Base-by-base conservation (phyloP, 345 rosid species). In the Lumnitzera racemosa region DNA sequence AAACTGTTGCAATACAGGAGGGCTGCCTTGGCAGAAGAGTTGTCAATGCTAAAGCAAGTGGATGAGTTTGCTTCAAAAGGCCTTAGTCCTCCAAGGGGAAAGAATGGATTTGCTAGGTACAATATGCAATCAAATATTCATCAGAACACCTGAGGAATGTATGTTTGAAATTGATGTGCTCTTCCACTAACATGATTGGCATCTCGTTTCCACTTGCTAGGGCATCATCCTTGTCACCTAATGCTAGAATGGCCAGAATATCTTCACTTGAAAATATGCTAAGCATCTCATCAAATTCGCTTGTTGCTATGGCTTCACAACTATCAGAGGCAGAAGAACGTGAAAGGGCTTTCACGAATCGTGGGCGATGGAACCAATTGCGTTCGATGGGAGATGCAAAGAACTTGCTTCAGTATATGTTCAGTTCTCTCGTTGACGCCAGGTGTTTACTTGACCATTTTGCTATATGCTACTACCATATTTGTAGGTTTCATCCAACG, bases 381-480 rank as follows among this genome's bases (percentile, higher is more conserved):
- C 92, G 96, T 15, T 94, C 97, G 64, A 94, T 94, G 96, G 97
- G 85, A 70, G 97, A 94, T 70, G 97, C 99, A 14, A 94, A 94
- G 82, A 86, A 78, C 78, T 79, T 90, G 78, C 97, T 94, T 69
- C 97, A 94, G 36, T 81, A 94, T 64, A 86, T 88, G 95, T 88
- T 94, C 81, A 90, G 75, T 69, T 83, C 97, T 74, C 80, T 86
- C 51, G 89, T 81, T 52, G 97, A 90, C 71, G 59, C 88, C 61
- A 94, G 97, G 99, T 89, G 60, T 78, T 62, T 66, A 53, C 47
- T 55, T 43, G 61, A 57, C 56, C 51, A 58, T 20, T 53, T n/a
- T 13, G 48, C 4, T 49, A n/a, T 27, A 17, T 16, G 24, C 61
- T 55, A 17, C 50, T 50, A 24, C 24, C n/a, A 48, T 36, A 25